Base-by-base conservation (phyloP, 2,329 filamentous ascomycete genomes). In the Blastomyces silverae region DNA sequence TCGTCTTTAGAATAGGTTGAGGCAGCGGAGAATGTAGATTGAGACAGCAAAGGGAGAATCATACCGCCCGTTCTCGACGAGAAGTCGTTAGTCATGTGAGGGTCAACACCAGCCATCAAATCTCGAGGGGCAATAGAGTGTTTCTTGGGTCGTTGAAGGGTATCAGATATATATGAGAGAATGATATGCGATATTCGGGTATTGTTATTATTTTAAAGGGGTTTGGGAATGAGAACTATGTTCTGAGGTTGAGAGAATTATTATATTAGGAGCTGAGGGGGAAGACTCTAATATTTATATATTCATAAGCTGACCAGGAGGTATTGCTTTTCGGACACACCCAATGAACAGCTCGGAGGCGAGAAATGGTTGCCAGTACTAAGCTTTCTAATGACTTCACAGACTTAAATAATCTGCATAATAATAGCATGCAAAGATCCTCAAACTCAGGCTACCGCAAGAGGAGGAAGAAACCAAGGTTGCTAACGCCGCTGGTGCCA, bases 351-450 rank as follows among this genome's bases (percentile, higher is more conserved):
- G 4, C 8, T 42, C 13, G 56, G 56, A 28, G 56, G 56, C 56
- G 37, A 59, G n/a, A 59, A 59, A 44, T 39, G 37, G 22, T 28
- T 28, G 13, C n/a, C 37, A 17, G 42, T 17, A 44, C 56, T 25
- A 59, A 59, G 11, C 56, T 59, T 59, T 59, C n/a, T 4, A 39
- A 59, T 59, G 56, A 59, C 34, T 59, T 59, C 56, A 59, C 34
- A 44, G 56, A 57, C 22, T 25, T 58, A 3, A 28, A 31, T 50
- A 11, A 22, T n/a, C 46, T 10, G n/a, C 31, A 31, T 34, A 39
- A 39, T 25, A 37, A 17, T 8, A 22, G 3, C 3, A 15, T 11
- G 31, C 55, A 25, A 39, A 44, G 56, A 44, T 13, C 11, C 37
- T 2, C 37, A 25, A 58, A 58, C 56, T 58, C n/a, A 25, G 34